Evolutionary conservation across 352 stramenopile genomes (phyloP), one percentile per base, ranked within the genome.

Genomic region (Pythium sp.): DNA sequence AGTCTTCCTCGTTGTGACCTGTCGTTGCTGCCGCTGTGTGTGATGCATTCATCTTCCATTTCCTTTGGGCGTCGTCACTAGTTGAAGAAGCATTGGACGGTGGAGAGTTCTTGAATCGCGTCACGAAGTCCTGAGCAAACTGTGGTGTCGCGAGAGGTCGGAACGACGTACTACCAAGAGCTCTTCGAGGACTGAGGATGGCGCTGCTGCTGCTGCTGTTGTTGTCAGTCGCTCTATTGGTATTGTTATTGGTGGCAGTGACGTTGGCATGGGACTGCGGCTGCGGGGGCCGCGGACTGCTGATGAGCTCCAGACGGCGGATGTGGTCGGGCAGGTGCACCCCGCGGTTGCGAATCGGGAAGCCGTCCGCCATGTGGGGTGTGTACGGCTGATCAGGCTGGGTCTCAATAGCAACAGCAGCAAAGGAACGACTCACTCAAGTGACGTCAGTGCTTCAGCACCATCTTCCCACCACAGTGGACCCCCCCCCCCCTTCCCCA

Each of bases 251-350:
- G 6, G 0, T 24, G 26, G 24, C 34, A 30, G 2, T 46, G 63
- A 6, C 7, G 6, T 51, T 15, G 36, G 11, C 11, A 0, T 18
- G 36, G 1, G 11, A 18, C 18, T 51, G 46, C 20, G 38, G n/a
- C 14, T 43, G 36, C 18, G 38, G 38, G 12, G 32, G 56, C 22
- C 36, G 22, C 51, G 28, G 5, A 15, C n/a, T 58, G 60, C 55
- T 65, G 24, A 86, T 61, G 34, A 72, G 26, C 41, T 82, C 79
- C 9, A 86, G 69, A 3, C 65, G 69, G 0, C 56, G 74, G 20
- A 84, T 30, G 36, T 77, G 70, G 60, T 82, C 76, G 1, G 69
- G 67, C 61, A 84, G 53, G 64, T 84, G 76, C 34, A 67, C 55
- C 32, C 67, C 71, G 53, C 74, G 76, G 43, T 76, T 72, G 59